phyloP scores from a whole-genome alignment of 345 rosid species.

The Eucalyptus urophylla region DNA sequence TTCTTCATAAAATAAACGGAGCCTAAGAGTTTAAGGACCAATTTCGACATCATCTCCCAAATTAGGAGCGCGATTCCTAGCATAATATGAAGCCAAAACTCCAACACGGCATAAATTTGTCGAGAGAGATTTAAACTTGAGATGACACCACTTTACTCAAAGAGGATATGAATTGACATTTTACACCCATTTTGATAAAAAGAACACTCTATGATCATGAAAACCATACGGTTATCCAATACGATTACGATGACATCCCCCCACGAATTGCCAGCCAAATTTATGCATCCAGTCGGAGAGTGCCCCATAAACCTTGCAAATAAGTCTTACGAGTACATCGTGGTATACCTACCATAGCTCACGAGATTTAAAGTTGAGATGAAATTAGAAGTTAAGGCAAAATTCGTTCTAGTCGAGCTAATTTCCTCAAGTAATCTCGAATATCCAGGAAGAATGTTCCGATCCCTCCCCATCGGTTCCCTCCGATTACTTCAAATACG shows the following conservation, averaged over 20 bases:
- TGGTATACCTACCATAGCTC: background rate
- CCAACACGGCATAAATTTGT: background rate
- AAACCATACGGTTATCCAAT: too few species aligned
- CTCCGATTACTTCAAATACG: background rate
- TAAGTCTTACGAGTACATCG: background rate
- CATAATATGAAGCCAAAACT: background rate
- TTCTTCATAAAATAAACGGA: fast-evolving
- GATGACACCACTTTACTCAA: background rate
- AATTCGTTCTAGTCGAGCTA: background rate
- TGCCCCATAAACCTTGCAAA: background rate
- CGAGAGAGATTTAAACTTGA: background rate
- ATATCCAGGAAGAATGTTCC: background rate
- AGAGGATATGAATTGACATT: background rate
- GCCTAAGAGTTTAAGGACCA: background rate
- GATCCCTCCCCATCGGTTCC: background rate
- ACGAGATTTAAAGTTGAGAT: background rate
- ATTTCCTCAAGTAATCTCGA: background rate
- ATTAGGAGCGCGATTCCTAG: background rate
- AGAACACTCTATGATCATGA: background rate
- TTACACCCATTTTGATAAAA: background rate
- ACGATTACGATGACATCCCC: background rate
- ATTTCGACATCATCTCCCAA: background rate
- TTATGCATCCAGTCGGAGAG: background rate
- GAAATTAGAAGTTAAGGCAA: background rate
- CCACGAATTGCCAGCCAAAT: background rate